phyloP scores from a whole-genome alignment of 2,329 filamentous ascomycete species.

The Keithomyces neogunnii region DNA sequence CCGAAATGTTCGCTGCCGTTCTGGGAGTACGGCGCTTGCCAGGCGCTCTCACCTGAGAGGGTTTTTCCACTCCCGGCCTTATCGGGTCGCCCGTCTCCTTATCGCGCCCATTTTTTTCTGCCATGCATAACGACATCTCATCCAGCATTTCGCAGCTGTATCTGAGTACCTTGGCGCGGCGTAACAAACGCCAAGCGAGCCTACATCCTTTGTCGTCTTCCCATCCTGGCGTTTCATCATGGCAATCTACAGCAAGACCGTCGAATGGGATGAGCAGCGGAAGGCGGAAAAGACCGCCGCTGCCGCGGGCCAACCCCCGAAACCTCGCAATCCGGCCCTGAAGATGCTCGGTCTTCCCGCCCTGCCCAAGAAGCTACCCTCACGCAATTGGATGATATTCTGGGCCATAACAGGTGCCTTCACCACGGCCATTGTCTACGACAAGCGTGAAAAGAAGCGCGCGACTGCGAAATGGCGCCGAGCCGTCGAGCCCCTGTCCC shows the following conservation, averaged over 20 bases:
- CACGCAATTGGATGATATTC: slow-evolving; percentile 97
- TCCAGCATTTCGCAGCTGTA: not conserved
- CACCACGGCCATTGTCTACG: slow-evolving; percentile 76
- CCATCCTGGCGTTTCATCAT: not conserved
- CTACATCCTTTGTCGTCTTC: not conserved
- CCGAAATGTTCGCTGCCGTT: too few species aligned
- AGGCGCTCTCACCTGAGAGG: not conserved
- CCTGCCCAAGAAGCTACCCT: slow-evolving; percentile 76
- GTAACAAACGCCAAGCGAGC: not conserved
- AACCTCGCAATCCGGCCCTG: slow-evolving; percentile 58
- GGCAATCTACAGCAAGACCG: not conserved
- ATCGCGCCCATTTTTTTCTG: slow-evolving; percentile 16
- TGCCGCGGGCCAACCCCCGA: slow-evolving; percentile 22
- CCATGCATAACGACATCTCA: not conserved
- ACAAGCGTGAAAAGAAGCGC: slow-evolving; percentile 80
- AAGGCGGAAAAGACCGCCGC: slow-evolving; percentile 4
- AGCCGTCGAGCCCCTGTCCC: slow-evolving; percentile 74
- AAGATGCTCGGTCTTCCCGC: slow-evolving; percentile 79
- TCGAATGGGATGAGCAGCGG: not conserved
- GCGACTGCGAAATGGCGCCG: slow-evolving; percentile 81
- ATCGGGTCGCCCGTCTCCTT: slow-evolving; percentile 11
- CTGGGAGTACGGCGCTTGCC: too few species aligned
- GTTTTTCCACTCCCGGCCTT: slow-evolving; percentile 11
- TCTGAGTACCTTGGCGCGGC: not conserved
- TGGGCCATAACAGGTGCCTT: slow-evolving; percentile 70